Percentiles rank a stretch among this genome's conserved stretches.
These are phyloP conservation scores for Chrysoporthe deuterocubensis DNA, from an alignment of 2,329 filamentous ascomycete species.

Conservation along the genomic window DNA sequence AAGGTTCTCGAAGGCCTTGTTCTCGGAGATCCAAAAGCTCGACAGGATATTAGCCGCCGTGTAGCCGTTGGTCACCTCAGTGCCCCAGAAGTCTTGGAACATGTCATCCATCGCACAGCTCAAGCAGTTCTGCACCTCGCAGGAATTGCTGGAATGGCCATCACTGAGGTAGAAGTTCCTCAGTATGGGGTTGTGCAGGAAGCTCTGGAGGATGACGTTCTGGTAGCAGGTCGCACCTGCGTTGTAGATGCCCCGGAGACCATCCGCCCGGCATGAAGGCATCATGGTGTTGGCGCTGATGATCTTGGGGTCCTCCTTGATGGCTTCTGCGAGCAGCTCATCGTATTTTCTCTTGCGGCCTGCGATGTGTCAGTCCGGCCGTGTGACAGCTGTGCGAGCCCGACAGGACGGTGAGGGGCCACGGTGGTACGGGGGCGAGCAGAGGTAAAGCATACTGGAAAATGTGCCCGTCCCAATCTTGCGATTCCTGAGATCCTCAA, in stretches of 20 bases:
- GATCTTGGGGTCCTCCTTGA: conserved; percentile 75
- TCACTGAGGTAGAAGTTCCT: conserved; percentile 92
- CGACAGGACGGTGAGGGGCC: not conserved
- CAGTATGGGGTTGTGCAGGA: conserved; percentile 91
- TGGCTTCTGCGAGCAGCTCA: conserved; percentile 67
- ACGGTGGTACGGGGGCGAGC: not conserved
- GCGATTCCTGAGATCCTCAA: conserved; percentile 74
- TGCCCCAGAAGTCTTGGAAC: conserved; percentile 72
- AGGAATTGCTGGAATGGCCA: conserved; percentile 80
- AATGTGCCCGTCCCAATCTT: conserved; percentile 71
- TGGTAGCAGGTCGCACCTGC: conserved; percentile 99
- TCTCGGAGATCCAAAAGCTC: conserved; percentile 86
- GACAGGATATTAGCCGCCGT: conserved; percentile 88
- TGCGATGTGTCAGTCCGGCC: conserved; percentile 35
- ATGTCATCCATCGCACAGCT: conserved; percentile 75
- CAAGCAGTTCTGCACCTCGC: conserved; percentile 64
- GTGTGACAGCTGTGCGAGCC: not conserved
- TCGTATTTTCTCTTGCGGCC: conserved; percentile 77
- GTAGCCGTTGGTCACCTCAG: conserved; percentile 84
- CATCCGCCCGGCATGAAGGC: conserved; percentile 83
- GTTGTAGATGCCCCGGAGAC: conserved; percentile 91
- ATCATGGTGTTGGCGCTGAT: conserved; percentile 78
- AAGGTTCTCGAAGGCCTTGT: conserved; percentile 71
- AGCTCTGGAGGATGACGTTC: conserved; percentile 90
- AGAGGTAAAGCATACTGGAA: conserved; percentile 54